Percentiles rank a stretch among this genome's conserved stretches.
These are phyloP conservation scores for Gaeumannomyces tritici DNA, from an alignment of 2,329 filamentous ascomycete genomes.

Conservation along the genomic window DNA sequence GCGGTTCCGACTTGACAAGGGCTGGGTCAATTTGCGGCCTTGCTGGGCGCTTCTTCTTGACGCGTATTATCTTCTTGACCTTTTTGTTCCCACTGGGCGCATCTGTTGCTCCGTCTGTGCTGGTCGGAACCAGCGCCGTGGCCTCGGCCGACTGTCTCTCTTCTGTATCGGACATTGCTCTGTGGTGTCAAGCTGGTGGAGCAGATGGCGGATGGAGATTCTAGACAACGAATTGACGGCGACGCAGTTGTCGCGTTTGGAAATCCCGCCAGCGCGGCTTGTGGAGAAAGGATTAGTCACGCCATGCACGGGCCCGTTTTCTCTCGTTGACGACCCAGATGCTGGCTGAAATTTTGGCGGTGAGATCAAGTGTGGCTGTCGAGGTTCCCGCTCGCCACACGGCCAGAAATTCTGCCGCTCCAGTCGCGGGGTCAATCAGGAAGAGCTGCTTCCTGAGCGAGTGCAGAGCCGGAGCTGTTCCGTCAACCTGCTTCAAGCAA, in stretches of 20 bases:
- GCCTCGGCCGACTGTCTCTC: constrained; percentile 6
- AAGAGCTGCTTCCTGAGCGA: background rate
- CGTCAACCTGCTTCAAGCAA: background rate
- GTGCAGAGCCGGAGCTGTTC: background rate
- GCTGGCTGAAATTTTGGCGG: background rate
- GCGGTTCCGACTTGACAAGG: constrained; percentile 72
- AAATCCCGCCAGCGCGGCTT: background rate
- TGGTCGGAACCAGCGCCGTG: constrained; percentile 1
- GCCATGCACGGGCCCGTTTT: too few relatives aligned
- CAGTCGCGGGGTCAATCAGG: background rate
- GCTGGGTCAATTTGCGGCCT: constrained; percentile 83
- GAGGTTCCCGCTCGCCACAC: background rate
- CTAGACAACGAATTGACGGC: background rate
- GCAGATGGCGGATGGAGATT: background rate
- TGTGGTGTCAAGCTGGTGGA: background rate
- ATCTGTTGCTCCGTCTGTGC: background rate
- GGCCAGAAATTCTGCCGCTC: constrained; percentile 2
- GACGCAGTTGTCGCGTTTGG: background rate
- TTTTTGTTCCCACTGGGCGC: constrained; percentile 34
- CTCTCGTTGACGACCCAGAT: background rate
- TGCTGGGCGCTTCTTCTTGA: constrained; percentile 78
- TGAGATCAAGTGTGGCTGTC: background rate
- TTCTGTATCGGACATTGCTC: constrained; percentile 14
- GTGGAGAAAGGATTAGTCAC: too few relatives aligned
- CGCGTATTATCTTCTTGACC: constrained; percentile 80